Conservation (phyloP, 2,329 filamentous ascomycete genomes). For the Plectosphaerella plurivora region DNA sequence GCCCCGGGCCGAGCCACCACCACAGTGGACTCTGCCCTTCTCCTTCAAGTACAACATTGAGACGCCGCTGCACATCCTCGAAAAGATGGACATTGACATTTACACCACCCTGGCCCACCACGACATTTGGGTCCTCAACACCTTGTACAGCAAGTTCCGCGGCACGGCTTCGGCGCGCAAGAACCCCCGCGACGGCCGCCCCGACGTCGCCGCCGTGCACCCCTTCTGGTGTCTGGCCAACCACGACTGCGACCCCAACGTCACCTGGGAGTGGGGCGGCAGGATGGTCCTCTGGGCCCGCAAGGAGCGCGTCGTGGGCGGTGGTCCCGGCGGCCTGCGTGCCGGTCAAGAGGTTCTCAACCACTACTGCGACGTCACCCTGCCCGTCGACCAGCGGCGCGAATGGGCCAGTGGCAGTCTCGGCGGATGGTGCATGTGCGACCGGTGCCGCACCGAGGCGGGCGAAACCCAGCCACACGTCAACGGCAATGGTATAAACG, state of each 20-base stretch:
- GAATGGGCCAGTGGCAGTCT: constrained; percentile 87
- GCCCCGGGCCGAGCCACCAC: constrained; percentile 50
- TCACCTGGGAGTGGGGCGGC: constrained; percentile 89
- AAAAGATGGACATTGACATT: constrained; percentile 81
- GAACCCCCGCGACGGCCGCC: constrained; percentile 68
- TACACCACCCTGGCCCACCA: constrained; percentile 55
- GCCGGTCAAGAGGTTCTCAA: constrained; percentile 83
- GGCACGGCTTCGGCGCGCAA: constrained; percentile 87
- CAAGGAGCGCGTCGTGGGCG: constrained; percentile 50
- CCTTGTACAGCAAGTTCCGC: constrained; percentile 86
- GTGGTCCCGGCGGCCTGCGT: constrained; percentile 56
- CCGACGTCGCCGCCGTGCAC: constrained; percentile 90
- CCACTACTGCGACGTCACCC: constrained; percentile 85
- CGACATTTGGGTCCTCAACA: constrained; percentile 84
- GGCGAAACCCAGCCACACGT: constrained; percentile 13
- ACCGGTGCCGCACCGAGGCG: constrained; percentile 72
- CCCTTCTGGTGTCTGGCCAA: constrained; percentile 96
- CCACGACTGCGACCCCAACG: constrained; percentile 93
- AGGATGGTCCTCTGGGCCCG: constrained; percentile 67
- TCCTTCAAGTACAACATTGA: constrained; percentile 73
- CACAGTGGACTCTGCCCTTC: constrained; percentile 68
- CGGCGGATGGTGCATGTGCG: constrained; percentile 84
- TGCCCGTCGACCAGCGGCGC: constrained; percentile 74
- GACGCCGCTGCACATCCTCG: constrained; percentile 69
- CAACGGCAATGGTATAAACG: not conserved